Percentiles rank a stretch among this genome's conserved stretches.
phyloP scores from a whole-genome alignment of 495 filamentous ascomycete species.

The Penicillium simplicissimum region DNA sequence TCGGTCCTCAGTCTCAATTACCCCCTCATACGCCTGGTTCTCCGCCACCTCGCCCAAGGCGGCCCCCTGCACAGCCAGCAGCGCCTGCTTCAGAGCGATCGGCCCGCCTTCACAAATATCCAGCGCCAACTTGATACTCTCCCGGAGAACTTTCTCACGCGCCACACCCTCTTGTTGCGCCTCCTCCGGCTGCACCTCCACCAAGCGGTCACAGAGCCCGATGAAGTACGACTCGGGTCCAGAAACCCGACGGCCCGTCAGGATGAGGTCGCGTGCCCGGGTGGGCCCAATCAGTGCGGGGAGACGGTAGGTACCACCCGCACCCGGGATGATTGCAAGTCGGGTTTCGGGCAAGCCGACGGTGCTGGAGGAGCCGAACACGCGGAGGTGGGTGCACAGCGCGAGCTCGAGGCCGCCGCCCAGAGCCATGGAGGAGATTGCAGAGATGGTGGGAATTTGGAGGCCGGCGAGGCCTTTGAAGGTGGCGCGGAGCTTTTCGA shows the following conservation, averaged over 20 bases:
- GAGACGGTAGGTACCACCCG: constrained; percentile 87
- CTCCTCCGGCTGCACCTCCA: constrained; percentile 65
- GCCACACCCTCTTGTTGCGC: constrained; percentile 54
- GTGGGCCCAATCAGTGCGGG: constrained; percentile 71
- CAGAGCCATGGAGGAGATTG: constrained; percentile 76
- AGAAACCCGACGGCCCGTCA: constrained; percentile 79
- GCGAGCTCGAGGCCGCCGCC: constrained; percentile 93
- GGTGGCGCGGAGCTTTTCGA: constrained; percentile 68
- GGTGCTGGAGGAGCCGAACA: constrained; percentile 69
- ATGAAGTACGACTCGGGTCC: constrained; percentile 81
- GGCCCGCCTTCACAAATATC: constrained; percentile 89
- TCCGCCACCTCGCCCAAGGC: constrained; percentile 64
- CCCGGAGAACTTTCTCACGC: constrained; percentile 63
- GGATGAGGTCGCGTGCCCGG: constrained; percentile 77
- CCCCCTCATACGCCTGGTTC: constrained; percentile 74
- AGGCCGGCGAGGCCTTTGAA: constrained; percentile 67
- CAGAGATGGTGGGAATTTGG: constrained; percentile 85
- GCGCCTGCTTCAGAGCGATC: constrained; percentile 69
- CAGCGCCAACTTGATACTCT: constrained; percentile 72
- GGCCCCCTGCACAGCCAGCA: constrained; percentile 67
- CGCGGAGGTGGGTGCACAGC: constrained; percentile 79
- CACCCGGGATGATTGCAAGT: constrained; percentile 90
- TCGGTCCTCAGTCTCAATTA: constrained; percentile 80
- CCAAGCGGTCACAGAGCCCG: constrained; percentile 80
- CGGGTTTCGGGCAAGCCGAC: constrained; percentile 89